Evolutionary conservation across 768 basidiomycete species (phyloP).

Genomic region (Xanthoconium purpureum): DNA sequence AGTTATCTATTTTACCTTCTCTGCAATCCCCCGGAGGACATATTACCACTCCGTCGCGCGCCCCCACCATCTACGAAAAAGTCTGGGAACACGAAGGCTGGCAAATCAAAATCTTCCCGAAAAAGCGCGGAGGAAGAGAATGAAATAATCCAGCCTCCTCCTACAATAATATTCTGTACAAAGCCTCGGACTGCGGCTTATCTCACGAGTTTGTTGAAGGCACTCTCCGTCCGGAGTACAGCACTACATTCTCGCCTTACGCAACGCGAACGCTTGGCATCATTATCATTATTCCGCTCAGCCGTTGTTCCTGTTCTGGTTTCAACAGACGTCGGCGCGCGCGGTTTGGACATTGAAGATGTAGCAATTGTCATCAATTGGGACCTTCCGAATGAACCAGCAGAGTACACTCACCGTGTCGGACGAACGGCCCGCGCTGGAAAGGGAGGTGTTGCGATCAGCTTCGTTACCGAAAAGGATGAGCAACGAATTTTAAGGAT

Average conservation of each 20-base stretch:
- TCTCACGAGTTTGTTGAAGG: slow-evolving; percentile 74
- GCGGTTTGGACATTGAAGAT: slow-evolving; percentile 94
- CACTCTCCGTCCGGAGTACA: slow-evolving; percentile 77
- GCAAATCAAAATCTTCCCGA: slow-evolving; percentile 31
- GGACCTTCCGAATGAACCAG: slow-evolving; percentile 87
- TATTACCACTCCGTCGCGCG: slow-evolving; percentile 60
- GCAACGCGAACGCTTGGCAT: slow-evolving; percentile 83
- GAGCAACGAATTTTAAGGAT: slow-evolving; percentile 79
- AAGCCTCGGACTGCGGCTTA: slow-evolving; percentile 88
- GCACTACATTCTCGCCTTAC: slow-evolving; percentile 91
- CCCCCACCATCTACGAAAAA: slow-evolving; percentile 45
- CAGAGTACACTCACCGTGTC: slow-evolving; percentile 96
- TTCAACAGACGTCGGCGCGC: slow-evolving; percentile 92
- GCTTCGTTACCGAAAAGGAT: slow-evolving; percentile 93
- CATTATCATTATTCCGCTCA: slow-evolving; percentile 83
- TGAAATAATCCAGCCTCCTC: slow-evolving; percentile 74
- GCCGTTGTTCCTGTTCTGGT: slow-evolving; percentile 87
- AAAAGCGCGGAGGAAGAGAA: slow-evolving; percentile 40
- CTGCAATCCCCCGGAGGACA: slow-evolving; percentile 82
- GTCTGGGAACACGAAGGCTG: slow-evolving; percentile 27
- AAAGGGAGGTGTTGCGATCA: slow-evolving; percentile 83
- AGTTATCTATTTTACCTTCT: slow-evolving; percentile 87
- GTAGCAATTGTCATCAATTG: slow-evolving; percentile 97
- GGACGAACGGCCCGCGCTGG: slow-evolving; percentile 92
- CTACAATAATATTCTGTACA: slow-evolving; percentile 93